These are phyloP conservation scores for Volvox carteri DNA, from an alignment of 163 green algal genomes.

Conservation along the genomic window DNA sequence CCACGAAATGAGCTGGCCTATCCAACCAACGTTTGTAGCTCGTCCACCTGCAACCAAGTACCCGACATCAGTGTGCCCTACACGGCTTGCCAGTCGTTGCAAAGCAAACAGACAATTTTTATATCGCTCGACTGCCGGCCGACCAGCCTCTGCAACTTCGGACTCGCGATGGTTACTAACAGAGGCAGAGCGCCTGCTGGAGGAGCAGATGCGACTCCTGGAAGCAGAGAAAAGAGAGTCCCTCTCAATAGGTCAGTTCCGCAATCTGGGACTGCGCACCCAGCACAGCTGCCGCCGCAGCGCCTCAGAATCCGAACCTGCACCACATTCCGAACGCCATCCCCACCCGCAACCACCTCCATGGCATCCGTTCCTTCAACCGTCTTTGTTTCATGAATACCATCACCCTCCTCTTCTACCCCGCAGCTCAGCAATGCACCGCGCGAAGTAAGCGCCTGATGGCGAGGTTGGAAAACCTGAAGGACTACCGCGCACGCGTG, in stretches of 20 bases:
- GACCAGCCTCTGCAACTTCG: neutral
- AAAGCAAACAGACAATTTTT: no score
- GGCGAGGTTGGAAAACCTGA: slow-evolving; percentile 5
- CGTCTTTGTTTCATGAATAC: neutral
- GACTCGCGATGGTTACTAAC: neutral
- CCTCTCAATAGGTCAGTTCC: slow-evolving; percentile 5
- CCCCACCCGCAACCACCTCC: neutral
- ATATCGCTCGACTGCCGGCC: neutral
- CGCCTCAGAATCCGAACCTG: neutral
- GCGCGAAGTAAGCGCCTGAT: slow-evolving; percentile 30
- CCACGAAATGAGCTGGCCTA: no score
- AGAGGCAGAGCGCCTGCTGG: neutral
- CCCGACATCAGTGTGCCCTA: no score
- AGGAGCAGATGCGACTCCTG: slow-evolving; percentile 13
- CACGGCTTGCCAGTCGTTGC: no score
- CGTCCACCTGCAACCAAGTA: no score
- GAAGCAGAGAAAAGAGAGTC: slow-evolving; percentile 14
- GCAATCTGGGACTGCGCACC: neutral
- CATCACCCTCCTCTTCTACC: neutral
- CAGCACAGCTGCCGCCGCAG: neutral
- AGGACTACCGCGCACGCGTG: slow-evolving; percentile 1
- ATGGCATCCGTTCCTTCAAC: neutral
- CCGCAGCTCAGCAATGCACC: neutral
- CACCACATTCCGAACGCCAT: neutral
- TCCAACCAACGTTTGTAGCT: no score